These are phyloP conservation scores for Candida pseudoviswanathii DNA, from an alignment of 1,139 yeast genomes.

Conservation along the genomic window DNA sequence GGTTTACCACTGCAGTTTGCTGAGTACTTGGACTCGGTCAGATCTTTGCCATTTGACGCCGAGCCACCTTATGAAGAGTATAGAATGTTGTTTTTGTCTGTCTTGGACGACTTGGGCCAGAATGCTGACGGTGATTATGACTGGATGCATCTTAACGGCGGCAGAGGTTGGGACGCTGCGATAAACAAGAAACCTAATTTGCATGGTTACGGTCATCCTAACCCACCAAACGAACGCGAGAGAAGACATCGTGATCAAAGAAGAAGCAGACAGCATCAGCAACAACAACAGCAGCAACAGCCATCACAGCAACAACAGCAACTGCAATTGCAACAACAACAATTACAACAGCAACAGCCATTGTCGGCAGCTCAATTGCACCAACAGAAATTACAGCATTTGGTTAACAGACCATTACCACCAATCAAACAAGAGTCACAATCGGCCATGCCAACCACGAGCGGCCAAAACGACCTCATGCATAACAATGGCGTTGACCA, in stretches of 20 bases:
- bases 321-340: conserved; percentile 12
- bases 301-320: conserved; percentile 24
- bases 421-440: conserved; percentile 50
- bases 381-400: conserved; percentile 53
- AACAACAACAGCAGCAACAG: conserved; percentile 26
- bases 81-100: conserved; percentile 72
- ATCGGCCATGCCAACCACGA: conserved; percentile 9
- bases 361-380: conserved; percentile 47
- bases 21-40: conserved; percentile 79
- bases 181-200: conserved; percentile 86
- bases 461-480: conserved; percentile 15
- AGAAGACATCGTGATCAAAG: conserved; percentile 52
- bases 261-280: conserved; percentile 41
- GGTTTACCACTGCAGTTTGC: conserved; percentile 88
- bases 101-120: conserved; percentile 70
- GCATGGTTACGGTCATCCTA: conserved; percentile 83
- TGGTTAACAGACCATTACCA: conserved; percentile 54
- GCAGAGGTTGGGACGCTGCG: conserved; percentile 87
- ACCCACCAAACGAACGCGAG: conserved; percentile 56
- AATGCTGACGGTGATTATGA: conserved; percentile 86
- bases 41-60: conserved; percentile 85
- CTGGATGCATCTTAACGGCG: conserved; percentile 92
- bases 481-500: conserved; percentile 14
- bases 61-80: conserved; percentile 93
- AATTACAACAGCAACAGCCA: conserved; percentile 23